These are phyloP conservation scores for Aspergillus flavus DNA, from an alignment of 2,329 filamentous ascomycete genomes.

Conservation along the genomic window DNA sequence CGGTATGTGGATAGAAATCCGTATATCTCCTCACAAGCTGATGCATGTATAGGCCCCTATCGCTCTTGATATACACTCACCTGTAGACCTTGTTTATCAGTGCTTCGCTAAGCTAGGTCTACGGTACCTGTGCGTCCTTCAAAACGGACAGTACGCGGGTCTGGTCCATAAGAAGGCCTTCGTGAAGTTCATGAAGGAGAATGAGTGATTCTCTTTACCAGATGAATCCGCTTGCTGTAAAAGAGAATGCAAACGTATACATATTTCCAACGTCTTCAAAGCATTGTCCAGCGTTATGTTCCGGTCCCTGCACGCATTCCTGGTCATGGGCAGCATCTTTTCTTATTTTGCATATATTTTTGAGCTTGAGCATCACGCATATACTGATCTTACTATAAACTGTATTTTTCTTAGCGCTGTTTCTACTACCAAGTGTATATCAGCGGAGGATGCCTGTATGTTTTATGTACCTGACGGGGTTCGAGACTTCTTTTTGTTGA, in stretches of 20 bases:
- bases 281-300: not conserved
- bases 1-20: slow-evolving; percentile 54
- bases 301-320: not conserved
- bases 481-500: not conserved
- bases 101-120: slow-evolving; percentile 93
- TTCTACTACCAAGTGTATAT: not conserved
- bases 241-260: not conserved
- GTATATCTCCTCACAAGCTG: not conserved
- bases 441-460: not conserved
- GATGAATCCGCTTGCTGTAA: not conserved
- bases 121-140: slow-evolving; percentile 86
- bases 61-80: slow-evolving; percentile 81
- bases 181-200: slow-evolving; percentile 87
- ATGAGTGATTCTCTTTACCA: slow-evolving; percentile 52
- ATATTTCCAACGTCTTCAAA: not conserved
- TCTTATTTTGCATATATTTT: not conserved
- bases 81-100: slow-evolving; percentile 95
- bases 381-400: not conserved
- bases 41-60: slow-evolving; percentile 67
- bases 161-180: slow-evolving; percentile 98
- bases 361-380: not conserved
- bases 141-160: slow-evolving; percentile 82
- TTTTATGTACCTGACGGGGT: not conserved
- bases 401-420: not conserved
- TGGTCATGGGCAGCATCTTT: not conserved